Conservation (phyloP, 2,329 filamentous ascomycete species). For the Paramyrothecium sp. region DNA sequence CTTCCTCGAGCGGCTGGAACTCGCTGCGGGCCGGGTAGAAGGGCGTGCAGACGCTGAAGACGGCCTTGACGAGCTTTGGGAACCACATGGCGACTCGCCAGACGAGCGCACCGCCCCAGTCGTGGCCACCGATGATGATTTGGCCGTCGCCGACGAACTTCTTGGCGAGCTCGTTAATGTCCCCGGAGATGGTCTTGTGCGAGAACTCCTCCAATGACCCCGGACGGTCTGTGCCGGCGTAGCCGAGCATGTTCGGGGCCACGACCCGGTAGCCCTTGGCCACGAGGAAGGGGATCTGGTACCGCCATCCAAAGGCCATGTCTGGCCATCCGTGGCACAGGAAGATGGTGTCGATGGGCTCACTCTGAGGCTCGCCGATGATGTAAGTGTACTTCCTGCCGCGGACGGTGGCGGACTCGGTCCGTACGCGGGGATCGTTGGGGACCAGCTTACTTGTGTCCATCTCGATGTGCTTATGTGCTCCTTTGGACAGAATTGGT, state of each 20-base stretch:
- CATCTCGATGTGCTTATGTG: slow-evolving; percentile 21
- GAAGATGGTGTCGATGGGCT: slow-evolving; percentile 47
- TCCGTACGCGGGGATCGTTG: slow-evolving; percentile 65
- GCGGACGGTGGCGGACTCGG: slow-evolving; percentile 62
- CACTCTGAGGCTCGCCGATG: slow-evolving; percentile 46
- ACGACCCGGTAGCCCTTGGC: slow-evolving; percentile 75
- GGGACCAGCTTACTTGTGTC: slow-evolving; percentile 62
- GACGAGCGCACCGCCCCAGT: slow-evolving; percentile 82
- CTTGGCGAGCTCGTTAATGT: slow-evolving; percentile 70
- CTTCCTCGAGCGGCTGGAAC: slow-evolving; percentile 57
- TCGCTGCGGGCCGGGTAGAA: slow-evolving; percentile 55
- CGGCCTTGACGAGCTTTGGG: slow-evolving; percentile 67
- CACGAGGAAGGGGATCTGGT: slow-evolving; percentile 77
- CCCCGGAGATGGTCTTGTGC: slow-evolving; percentile 69
- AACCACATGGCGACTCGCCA: slow-evolving; percentile 75
- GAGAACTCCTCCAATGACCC: slow-evolving; percentile 62
- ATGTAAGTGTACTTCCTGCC: slow-evolving; percentile 70
- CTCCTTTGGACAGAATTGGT: no score
- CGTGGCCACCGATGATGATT: slow-evolving; percentile 86
- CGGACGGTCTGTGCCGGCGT: slow-evolving; percentile 73
- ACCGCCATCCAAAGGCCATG: slow-evolving; percentile 80
- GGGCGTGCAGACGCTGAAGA: slow-evolving; percentile 82
- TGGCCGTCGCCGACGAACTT: slow-evolving; percentile 45
- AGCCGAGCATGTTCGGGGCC: slow-evolving; percentile 84
- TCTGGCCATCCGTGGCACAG: slow-evolving; percentile 80